These are phyloP conservation scores for Sugiyamaella japonica DNA, from an alignment of 1,139 yeast species.

Conservation along the genomic window DNA sequence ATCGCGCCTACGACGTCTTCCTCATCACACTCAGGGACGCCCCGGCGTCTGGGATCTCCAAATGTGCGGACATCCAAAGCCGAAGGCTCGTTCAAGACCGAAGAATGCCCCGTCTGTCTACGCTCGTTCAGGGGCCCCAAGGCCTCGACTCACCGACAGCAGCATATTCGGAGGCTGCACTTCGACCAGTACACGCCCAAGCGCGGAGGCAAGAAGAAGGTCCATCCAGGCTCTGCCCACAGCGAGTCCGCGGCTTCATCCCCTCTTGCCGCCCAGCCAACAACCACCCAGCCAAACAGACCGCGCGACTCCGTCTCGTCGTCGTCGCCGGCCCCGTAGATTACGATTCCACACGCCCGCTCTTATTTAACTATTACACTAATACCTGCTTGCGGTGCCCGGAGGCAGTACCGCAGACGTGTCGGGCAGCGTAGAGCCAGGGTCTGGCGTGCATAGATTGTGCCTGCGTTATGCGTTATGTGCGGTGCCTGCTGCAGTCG, in stretches of 20 bases:
- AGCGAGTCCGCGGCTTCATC: not conserved
- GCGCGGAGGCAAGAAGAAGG: slow-evolving; percentile 46
- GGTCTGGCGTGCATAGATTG: too few relatives aligned
- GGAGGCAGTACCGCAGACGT: too few relatives aligned
- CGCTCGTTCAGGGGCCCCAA: slow-evolving; percentile 49
- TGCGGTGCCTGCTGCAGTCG: too few relatives aligned
- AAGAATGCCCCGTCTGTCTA: slow-evolving; percentile 46
- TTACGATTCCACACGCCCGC: too few relatives aligned
- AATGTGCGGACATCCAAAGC: slow-evolving; percentile 13
- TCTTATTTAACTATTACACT: not conserved
- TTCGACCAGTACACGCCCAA: slow-evolving; percentile 48
- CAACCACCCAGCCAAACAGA: not conserved
- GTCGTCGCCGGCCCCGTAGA: not conserved
- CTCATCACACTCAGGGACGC: not conserved
- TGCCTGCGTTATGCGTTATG: too few relatives aligned
- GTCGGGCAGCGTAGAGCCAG: too few relatives aligned
- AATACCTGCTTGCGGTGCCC: too few relatives aligned
- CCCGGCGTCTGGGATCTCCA: slow-evolving; percentile 2
- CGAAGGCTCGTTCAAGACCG: slow-evolving; percentile 33
- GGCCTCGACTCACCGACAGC: slow-evolving; percentile 49
- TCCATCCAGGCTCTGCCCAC: not conserved
- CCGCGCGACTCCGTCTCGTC: not conserved
- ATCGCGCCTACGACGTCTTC: not conserved
- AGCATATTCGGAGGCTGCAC: slow-evolving; percentile 48
- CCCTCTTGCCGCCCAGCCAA: not conserved